Conservation (phyloP, 768 basidiomycete species). For the Serpula lacrymans region DNA sequence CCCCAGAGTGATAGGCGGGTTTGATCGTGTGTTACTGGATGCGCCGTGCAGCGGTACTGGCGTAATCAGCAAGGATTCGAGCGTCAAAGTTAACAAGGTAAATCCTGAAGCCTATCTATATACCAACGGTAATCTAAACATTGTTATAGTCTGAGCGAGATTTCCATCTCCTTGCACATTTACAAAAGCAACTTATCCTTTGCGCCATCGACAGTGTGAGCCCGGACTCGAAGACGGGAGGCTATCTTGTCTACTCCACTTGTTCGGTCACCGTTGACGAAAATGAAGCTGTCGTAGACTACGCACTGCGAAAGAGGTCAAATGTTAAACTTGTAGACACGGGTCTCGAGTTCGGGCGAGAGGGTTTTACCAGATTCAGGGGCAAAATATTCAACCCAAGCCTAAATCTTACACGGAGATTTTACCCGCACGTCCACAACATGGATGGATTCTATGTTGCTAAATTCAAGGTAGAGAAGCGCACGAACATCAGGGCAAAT, state of each 20-base stretch:
- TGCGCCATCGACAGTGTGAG: constrained; percentile 97
- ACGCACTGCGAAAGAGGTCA: constrained; percentile 92
- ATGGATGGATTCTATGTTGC: constrained; percentile 99
- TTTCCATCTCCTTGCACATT: constrained; percentile 91
- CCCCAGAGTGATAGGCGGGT: constrained; percentile 98
- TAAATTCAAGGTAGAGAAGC: constrained; percentile 93
- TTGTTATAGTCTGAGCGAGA: constrained; percentile 79
- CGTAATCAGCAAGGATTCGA: constrained; percentile 95
- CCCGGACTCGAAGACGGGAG: constrained; percentile 86
- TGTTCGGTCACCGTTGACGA: constrained; percentile 98
- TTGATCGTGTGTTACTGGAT: constrained; percentile 94
- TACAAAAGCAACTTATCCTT: constrained; percentile 97
- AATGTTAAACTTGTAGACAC: constrained; percentile 91
- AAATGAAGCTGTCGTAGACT: constrained; percentile 97
- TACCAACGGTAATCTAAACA: constrained; percentile 4
- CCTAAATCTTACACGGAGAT: constrained; percentile 78
- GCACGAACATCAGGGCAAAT: constrained; percentile 44
- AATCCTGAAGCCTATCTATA: constrained; percentile 4
- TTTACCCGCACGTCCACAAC: constrained; percentile 97
- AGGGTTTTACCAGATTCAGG: constrained; percentile 86
- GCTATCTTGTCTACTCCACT: constrained; percentile 95
- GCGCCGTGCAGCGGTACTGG: constrained; percentile 98
- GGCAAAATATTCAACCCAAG: constrained; percentile 86
- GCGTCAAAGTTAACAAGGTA: constrained; percentile 98
- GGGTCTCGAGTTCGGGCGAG: constrained; percentile 88